Percentiles rank a stretch among this genome's conserved stretches.
phyloP scores from a whole-genome alignment of 106 monocot species.

The Dendrobium nobile region DNA sequence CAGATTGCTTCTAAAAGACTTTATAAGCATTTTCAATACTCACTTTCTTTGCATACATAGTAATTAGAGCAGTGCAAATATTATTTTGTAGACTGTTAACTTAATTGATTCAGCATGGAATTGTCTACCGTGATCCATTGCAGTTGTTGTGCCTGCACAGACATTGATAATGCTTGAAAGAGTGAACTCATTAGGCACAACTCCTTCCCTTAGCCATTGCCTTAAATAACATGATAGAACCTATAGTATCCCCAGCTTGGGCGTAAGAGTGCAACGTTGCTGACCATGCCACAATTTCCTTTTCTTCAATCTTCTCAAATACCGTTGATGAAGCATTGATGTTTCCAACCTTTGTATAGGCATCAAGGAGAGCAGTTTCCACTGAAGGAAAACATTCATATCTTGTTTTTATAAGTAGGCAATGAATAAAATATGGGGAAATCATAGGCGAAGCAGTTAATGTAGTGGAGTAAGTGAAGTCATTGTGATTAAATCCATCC shows the following conservation, averaged over 20 bases:
- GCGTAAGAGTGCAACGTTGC: conserved; percentile 72
- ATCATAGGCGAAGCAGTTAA: conserved; percentile 40
- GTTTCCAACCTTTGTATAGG: conserved; percentile 48
- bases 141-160: conserved; percentile 40
- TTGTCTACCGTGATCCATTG: conserved; percentile 65
- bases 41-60: conserved; percentile 78
- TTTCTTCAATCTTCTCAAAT: conserved; percentile 40
- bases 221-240: conserved; percentile 41
- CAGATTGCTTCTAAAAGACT: conserved; percentile 45
- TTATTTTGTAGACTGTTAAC: conserved; percentile 33
- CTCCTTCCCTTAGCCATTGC: conserved; percentile 31
- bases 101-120: conserved; percentile 67
- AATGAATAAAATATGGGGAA: conserved; percentile 56
- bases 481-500: conserved; percentile 44
- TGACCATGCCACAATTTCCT: conserved; percentile 81
- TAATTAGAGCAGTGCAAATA: conserved; percentile 67
- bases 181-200: conserved; percentile 66
- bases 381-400: conserved; percentile 42
- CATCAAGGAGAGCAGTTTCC: conserved; percentile 64
- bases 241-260: conserved; percentile 53
- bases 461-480: conserved; percentile 76
- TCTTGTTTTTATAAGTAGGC: conserved; percentile 46
- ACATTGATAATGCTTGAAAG: conserved; percentile 58
- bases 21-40: conserved; percentile 61
- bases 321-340: conserved; percentile 30